Percentiles rank a stretch among this genome's conserved stretches.
phyloP scores from a whole-genome alignment of 352 stramenopile genomes.

The Globisporangium irregulare region DNA sequence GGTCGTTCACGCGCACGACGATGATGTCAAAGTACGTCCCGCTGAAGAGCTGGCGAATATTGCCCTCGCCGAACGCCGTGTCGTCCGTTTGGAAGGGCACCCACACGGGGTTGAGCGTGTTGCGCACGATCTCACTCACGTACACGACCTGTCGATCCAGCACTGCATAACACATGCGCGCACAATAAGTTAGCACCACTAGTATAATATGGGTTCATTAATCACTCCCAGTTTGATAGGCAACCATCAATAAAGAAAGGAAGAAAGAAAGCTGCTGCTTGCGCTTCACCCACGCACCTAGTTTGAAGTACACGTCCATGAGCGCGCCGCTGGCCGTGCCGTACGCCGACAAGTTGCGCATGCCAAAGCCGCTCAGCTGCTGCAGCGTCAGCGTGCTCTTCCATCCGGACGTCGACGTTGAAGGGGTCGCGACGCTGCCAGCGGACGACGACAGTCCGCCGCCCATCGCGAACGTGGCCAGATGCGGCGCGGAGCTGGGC shows the following conservation, averaged over 20 bases:
- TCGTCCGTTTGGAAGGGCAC: constrained; percentile 67
- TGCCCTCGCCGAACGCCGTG: constrained; percentile 21
- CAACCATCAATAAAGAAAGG: background rate
- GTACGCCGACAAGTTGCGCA: constrained; percentile 71
- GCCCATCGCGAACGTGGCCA: constrained; percentile 5
- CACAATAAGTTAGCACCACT: background rate
- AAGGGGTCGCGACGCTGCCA: constrained; percentile 20
- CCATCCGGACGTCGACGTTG: constrained; percentile 14
- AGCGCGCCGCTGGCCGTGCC: constrained; percentile 40
- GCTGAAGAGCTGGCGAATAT: constrained; percentile 36
- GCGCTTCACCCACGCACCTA: constrained; percentile 34
- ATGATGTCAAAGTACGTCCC: constrained; percentile 61
- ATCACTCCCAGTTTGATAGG: background rate
- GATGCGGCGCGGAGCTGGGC: constrained; percentile 16
- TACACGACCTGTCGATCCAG: constrained; percentile 69
- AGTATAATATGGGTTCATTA: background rate
- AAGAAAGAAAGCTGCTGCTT: too few relatives aligned
- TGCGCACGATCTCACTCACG: constrained; percentile 64
- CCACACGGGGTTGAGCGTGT: constrained; percentile 80
- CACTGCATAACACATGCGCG: constrained; percentile 26
- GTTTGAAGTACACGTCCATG: constrained; percentile 76
- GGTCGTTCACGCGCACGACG: constrained; percentile 62
- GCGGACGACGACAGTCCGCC: background rate
- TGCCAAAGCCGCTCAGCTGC: constrained; percentile 72
- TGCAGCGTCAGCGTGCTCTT: constrained; percentile 55